Conservation (phyloP, 306 rosid species). For the Cucurbita argyrosperma region DNA sequence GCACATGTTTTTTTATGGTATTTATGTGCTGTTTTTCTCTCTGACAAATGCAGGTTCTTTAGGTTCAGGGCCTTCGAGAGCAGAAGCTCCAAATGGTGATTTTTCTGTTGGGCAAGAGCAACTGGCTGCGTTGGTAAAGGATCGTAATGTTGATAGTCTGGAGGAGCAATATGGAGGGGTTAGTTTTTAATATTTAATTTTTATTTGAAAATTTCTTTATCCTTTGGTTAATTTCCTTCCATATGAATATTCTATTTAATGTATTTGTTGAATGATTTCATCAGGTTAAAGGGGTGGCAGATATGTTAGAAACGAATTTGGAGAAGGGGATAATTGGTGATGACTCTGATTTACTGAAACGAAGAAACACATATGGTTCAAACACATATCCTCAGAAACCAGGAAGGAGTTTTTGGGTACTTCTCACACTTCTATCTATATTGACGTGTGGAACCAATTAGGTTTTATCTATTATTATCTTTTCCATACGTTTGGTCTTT, state of each 20-base stretch:
- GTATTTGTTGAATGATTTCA: conserved; percentile 6
- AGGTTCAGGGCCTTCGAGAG: conserved; percentile 17
- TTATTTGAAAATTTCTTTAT: neutral
- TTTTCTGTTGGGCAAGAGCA: conserved; percentile 61
- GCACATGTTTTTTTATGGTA: neutral
- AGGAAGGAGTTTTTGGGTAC: conserved; percentile 74
- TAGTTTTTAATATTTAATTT: conserved; percentile 11
- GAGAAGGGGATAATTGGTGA: conserved; percentile 75
- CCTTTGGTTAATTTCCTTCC: neutral
- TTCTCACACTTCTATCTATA: neutral
- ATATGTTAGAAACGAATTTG: conserved; percentile 44
- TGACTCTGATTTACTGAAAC: conserved; percentile 55
- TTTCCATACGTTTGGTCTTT: neutral
- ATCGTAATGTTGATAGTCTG: conserved; percentile 40
- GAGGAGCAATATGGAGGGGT: conserved; percentile 71
- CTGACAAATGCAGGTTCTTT: neutral
- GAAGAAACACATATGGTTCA: conserved; percentile 63
- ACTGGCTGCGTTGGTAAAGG: conserved; percentile 59
- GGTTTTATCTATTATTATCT: neutral
- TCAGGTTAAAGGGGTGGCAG: conserved; percentile 61
- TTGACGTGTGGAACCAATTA: neutral
- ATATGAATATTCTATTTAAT: neutral
- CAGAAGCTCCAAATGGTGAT: conserved; percentile 30
- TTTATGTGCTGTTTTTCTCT: neutral
- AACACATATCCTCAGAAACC: conserved; percentile 73